These are phyloP conservation scores for Aspergillus nomiae DNA, from an alignment of 2,329 filamentous ascomycete genomes.

Conservation along the genomic window DNA sequence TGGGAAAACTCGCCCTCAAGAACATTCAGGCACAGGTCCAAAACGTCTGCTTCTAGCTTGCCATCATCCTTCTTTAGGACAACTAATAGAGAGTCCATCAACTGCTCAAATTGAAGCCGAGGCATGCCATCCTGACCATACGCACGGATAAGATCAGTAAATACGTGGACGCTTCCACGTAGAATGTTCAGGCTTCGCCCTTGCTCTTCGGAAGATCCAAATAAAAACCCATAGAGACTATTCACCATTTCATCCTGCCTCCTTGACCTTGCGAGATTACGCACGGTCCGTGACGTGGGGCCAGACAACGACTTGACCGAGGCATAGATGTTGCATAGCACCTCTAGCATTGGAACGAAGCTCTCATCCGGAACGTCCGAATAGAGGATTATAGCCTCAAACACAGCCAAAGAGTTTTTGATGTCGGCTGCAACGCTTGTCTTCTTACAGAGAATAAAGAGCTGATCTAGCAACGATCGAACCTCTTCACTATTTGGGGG, in stretches of 20 bases:
- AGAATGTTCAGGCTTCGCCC: slow-evolving; percentile 42
- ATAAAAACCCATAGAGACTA: slow-evolving; percentile 39
- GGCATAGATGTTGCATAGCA: slow-evolving; percentile 48
- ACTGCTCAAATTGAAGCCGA: slow-evolving; percentile 36
- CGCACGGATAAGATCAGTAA: slow-evolving; percentile 43
- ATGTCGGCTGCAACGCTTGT: slow-evolving; percentile 45
- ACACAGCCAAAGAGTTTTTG: slow-evolving; percentile 44
- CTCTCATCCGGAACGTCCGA: slow-evolving; percentile 42
- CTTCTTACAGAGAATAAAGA: slow-evolving; percentile 43
- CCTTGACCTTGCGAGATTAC: slow-evolving; percentile 43
- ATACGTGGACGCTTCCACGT: slow-evolving; percentile 44
- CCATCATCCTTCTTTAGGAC: slow-evolving; percentile 40
- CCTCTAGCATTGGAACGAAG: slow-evolving; percentile 41
- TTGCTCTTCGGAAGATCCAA: slow-evolving; percentile 35
- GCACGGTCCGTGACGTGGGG: slow-evolving; percentile 45
- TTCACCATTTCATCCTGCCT: slow-evolving; percentile 42
- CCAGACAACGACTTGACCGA: slow-evolving; percentile 46
- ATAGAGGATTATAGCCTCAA: slow-evolving; percentile 46
- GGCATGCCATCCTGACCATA: slow-evolving; percentile 44
- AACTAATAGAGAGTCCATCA: slow-evolving; percentile 38
- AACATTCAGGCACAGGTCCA: slow-evolving; percentile 43
- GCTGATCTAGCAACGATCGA: slow-evolving; percentile 38
- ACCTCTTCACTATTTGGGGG: slow-evolving; percentile 39
- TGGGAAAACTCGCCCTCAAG: slow-evolving; percentile 41
- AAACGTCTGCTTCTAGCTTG: slow-evolving; percentile 41